Evolutionary conservation across 2,329 filamentous ascomycete species (phyloP).

Genomic region (Penicillium sclerotigenum): DNA sequence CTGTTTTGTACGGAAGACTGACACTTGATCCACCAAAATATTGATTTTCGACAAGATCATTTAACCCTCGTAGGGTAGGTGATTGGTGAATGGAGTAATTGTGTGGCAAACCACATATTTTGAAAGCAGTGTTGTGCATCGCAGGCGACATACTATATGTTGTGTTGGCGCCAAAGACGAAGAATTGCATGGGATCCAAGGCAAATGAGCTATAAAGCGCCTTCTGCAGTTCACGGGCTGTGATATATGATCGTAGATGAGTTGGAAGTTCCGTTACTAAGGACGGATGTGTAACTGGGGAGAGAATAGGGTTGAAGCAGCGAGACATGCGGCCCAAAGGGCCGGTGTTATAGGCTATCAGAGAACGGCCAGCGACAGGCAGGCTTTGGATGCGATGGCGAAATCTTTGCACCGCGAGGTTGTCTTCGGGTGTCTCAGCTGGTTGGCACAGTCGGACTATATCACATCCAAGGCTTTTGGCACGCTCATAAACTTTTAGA

Average conservation of each 20-base stretch:
- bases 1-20: constrained; percentile 70
- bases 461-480: constrained; percentile 58
- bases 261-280: constrained; percentile 44
- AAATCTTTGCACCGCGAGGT: constrained; percentile 58
- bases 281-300: constrained; percentile 55
- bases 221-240: constrained; percentile 60
- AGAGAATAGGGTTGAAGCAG: constrained; percentile 64
- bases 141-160: constrained; percentile 71
- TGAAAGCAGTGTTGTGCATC: constrained; percentile 71
- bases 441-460: constrained; percentile 61
- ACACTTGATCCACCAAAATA: constrained; percentile 71
- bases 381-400: constrained; percentile 49
- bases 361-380: constrained; percentile 47
- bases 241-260: constrained; percentile 52
- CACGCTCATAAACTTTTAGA: constrained; percentile 57
- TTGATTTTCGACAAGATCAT: constrained; percentile 61
- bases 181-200: constrained; percentile 67
- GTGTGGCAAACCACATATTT: constrained; percentile 66
- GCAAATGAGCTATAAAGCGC: constrained; percentile 66
- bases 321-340: constrained; percentile 61
- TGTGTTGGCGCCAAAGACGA: constrained; percentile 70
- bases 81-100: constrained; percentile 64
- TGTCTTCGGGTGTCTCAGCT: constrained; percentile 58
- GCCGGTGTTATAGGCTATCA: constrained; percentile 66
- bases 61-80: constrained; percentile 60